Conservation (phyloP, 176 grass and related monocot species). For the Aechmea fasciata region DNA sequence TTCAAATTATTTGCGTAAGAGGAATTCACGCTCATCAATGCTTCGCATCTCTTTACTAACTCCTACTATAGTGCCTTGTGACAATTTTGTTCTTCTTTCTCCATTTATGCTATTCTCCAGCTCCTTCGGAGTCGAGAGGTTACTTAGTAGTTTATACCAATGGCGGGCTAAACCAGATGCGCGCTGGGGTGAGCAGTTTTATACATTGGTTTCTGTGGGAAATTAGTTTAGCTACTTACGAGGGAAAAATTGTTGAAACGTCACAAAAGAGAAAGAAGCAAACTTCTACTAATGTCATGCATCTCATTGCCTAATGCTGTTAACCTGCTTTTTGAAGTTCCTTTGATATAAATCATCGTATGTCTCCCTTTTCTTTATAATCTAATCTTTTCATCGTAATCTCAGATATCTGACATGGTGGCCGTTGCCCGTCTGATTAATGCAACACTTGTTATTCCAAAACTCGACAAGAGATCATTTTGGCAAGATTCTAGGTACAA, state of each 20-base stretch:
- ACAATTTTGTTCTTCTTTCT: not conserved
- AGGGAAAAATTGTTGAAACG: too few relatives aligned
- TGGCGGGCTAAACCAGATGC: slow-evolving; percentile 98
- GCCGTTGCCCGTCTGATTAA: slow-evolving; percentile 70
- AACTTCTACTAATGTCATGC: not conserved
- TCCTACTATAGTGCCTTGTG: slow-evolving; percentile 28
- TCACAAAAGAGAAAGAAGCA: not conserved
- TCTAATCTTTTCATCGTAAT: slow-evolving; percentile 14
- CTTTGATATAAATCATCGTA: not conserved
- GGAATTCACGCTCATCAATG: not conserved
- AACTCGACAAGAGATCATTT: slow-evolving; percentile 97
- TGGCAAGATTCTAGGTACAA: slow-evolving; percentile 80
- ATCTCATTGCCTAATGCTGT: too few relatives aligned
- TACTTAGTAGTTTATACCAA: slow-evolving; percentile 82
- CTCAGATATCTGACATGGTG: slow-evolving; percentile 88
- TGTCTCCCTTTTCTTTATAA: not conserved
- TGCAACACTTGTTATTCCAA: slow-evolving; percentile 84
- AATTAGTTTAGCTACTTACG: not conserved
- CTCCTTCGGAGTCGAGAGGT: slow-evolving; percentile 43
- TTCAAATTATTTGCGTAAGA: not conserved
- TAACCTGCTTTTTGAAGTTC: too few relatives aligned
- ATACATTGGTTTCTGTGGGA: not conserved
- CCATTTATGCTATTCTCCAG: slow-evolving; percentile 20
- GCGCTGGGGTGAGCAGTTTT: slow-evolving; percentile 62
- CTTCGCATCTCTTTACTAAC: slow-evolving; percentile 5